Evolutionary conservation across 1,139 yeast genomes (phyloP).

Genomic region (Zhuliangozyma parablackwelliae): DNA sequence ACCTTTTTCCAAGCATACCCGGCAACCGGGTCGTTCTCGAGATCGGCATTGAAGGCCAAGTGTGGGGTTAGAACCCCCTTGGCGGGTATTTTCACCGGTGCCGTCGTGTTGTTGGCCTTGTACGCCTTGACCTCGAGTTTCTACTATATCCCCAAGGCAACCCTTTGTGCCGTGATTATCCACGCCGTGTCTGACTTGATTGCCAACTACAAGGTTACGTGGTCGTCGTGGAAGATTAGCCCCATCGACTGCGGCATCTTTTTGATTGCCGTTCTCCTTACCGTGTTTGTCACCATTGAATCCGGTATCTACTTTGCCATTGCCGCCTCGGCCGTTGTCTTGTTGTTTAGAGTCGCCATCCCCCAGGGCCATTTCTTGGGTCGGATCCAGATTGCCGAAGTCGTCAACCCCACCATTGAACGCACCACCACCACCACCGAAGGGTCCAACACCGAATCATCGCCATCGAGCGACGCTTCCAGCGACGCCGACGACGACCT

Average conservation of each 20-base stretch:
- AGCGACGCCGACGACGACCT: slow-evolving; percentile 22
- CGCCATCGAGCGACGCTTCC: slow-evolving; percentile 7
- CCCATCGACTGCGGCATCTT: slow-evolving; percentile 80
- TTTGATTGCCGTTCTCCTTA: slow-evolving; percentile 68
- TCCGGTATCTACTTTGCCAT: slow-evolving; percentile 88
- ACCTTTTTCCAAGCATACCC: slow-evolving; percentile 93
- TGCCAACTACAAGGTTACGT: slow-evolving; percentile 67
- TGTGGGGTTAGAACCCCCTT: slow-evolving; percentile 95
- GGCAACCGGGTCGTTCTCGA: slow-evolving; percentile 92
- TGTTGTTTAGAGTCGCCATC: slow-evolving; percentile 70
- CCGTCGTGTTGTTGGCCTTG: slow-evolving; percentile 79
- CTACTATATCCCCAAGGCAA: slow-evolving; percentile 87
- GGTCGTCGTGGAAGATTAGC: slow-evolving; percentile 68
- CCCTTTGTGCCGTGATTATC: slow-evolving; percentile 80
- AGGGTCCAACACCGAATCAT: slow-evolving; percentile 7
- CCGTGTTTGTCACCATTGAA: slow-evolving; percentile 81
- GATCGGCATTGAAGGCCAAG: slow-evolving; percentile 90
- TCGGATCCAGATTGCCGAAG: slow-evolving; percentile 63
- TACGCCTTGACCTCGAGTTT: slow-evolving; percentile 81
- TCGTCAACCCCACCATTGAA: slow-evolving; percentile 51
- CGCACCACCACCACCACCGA: slow-evolving; percentile 8
- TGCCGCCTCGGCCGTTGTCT: slow-evolving; percentile 73
- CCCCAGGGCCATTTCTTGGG: slow-evolving; percentile 86
- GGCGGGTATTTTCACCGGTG: slow-evolving; percentile 89
- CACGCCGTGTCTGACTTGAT: slow-evolving; percentile 93